These are phyloP conservation scores for Inonotus obliquus DNA, from an alignment of 1,284 basidiomycete genomes.

Conservation along the genomic window DNA sequence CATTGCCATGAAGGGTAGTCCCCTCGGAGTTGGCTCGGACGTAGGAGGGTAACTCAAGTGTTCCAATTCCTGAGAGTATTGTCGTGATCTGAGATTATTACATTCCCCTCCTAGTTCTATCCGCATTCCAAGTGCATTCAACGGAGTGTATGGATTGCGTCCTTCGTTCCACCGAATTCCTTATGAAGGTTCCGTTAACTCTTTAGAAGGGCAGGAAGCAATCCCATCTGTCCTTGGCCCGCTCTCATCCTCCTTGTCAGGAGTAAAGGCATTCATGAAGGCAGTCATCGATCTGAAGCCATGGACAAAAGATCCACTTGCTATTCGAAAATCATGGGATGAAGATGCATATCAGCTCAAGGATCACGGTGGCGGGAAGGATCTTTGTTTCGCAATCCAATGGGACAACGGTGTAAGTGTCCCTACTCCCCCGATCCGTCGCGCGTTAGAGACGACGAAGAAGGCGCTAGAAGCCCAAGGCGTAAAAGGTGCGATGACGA, in stretches of 20 bases:
- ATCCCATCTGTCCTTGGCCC: slow-evolving; percentile 72
- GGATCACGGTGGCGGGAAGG: slow-evolving; percentile 53
- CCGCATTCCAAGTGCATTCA: slow-evolving; percentile 64
- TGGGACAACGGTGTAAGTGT: slow-evolving; percentile 56
- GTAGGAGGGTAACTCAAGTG: slow-evolving; percentile 47
- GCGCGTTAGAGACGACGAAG: slow-evolving; percentile 58
- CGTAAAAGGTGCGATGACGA: slow-evolving; percentile 46
- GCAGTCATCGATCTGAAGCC: slow-evolving; percentile 52
- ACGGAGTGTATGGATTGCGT: slow-evolving; percentile 64
- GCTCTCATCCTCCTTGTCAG: slow-evolving; percentile 51
- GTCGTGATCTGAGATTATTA: background rate
- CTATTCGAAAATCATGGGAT: slow-evolving; percentile 60
- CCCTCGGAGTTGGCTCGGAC: slow-evolving; percentile 65
- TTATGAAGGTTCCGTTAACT: slow-evolving; percentile 58
- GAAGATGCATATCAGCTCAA: slow-evolving; percentile 52
- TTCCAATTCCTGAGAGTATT: background rate
- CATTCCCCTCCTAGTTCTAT: slow-evolving; percentile 41
- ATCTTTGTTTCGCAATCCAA: slow-evolving; percentile 58
- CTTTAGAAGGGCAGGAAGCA: slow-evolving; percentile 67
- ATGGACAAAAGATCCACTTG: slow-evolving; percentile 66
- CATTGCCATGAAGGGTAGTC: slow-evolving; percentile 50
- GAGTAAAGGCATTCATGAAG: slow-evolving; percentile 61
- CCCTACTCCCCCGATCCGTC: slow-evolving; percentile 69
- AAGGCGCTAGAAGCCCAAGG: slow-evolving; percentile 59
- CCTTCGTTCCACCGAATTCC: slow-evolving; percentile 71